Evolutionary conservation across 2,329 filamentous ascomycete species (phyloP).

Genomic region (Penicillium sp.): DNA sequence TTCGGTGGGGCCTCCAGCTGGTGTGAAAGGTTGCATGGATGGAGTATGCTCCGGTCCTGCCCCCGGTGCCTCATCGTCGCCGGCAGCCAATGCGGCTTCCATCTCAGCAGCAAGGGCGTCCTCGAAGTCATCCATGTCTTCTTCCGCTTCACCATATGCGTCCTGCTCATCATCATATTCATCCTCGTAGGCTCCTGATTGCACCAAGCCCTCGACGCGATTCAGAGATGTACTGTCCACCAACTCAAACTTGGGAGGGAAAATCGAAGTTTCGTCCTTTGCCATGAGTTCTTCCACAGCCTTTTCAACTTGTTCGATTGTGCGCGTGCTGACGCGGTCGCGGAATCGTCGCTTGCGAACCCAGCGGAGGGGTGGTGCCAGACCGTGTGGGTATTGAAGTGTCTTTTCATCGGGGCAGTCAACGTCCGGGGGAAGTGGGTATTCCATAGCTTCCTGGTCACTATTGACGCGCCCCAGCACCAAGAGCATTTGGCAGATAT

Average conservation of each 20-base stretch:
- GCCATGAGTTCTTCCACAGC: slow-evolving; percentile 71
- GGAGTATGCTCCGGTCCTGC: slow-evolving; percentile 31
- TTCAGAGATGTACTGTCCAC: slow-evolving; percentile 54
- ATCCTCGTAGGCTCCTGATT: slow-evolving; percentile 51
- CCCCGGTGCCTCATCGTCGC: slow-evolving; percentile 32
- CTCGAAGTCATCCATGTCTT: slow-evolving; percentile 43
- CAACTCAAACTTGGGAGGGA: slow-evolving; percentile 61
- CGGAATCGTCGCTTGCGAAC: slow-evolving; percentile 79
- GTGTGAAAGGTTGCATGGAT: slow-evolving; percentile 31
- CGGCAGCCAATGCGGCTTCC: slow-evolving; percentile 44
- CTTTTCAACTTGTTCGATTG: slow-evolving; percentile 80
- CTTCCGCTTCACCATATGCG: slow-evolving; percentile 49
- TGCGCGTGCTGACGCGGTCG: slow-evolving; percentile 75
- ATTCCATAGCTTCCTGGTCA: slow-evolving; percentile 64
- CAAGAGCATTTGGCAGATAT: slow-evolving; percentile 85
- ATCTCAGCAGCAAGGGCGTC: slow-evolving; percentile 45
- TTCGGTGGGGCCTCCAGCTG: slow-evolving; percentile 21
- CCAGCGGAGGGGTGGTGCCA: slow-evolving; percentile 86
- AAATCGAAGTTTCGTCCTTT: slow-evolving; percentile 62
- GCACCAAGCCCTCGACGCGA: slow-evolving; percentile 41
- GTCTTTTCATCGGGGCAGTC: slow-evolving; percentile 55
- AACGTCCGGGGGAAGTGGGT: slow-evolving; percentile 69
- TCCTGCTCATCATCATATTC: slow-evolving; percentile 50
- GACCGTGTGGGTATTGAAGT: slow-evolving; percentile 77
- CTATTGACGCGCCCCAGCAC: slow-evolving; percentile 67